These are phyloP conservation scores for Candida ovalis DNA, from an alignment of 805 yeast genomes.

Conservation along the genomic window DNA sequence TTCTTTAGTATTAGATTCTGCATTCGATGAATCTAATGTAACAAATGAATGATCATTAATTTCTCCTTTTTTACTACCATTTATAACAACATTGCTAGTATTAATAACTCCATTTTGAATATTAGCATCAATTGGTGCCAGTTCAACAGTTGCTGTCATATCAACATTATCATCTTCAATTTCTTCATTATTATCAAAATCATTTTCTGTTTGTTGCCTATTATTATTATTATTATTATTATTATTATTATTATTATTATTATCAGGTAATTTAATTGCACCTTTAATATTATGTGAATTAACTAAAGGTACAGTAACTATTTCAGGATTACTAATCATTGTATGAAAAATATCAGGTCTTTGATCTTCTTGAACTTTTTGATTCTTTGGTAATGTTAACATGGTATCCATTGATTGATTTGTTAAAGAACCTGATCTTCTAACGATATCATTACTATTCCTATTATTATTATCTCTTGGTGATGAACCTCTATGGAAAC, in stretches of 20 bases:
- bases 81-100: not conserved
- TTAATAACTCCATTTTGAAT: not conserved
- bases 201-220: not conserved
- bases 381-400: slow-evolving; percentile 18
- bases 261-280: not conserved
- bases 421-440: slow-evolving; percentile 15
- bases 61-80: not conserved
- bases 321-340: not conserved
- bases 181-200: not conserved
- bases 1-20: slow-evolving; percentile 6
- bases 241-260: not conserved
- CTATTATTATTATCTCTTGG: slow-evolving; percentile 3
- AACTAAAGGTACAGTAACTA: not conserved
- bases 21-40: slow-evolving; percentile 12
- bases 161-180: not conserved
- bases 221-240: no score
- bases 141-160: not conserved
- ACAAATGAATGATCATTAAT: slow-evolving; percentile 14
- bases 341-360: not conserved
- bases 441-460: slow-evolving; percentile 1
- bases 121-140: not conserved
- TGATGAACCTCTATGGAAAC: slow-evolving; percentile 11
- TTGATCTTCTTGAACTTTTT: not conserved
- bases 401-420: slow-evolving; percentile 22
- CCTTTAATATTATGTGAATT: not conserved